A percentile compares a stretch with the other conserved stretches of the same genome.
Conservation (phyloP, 805 yeast genomes). For the Phaffomyces opuntiae region DNA sequence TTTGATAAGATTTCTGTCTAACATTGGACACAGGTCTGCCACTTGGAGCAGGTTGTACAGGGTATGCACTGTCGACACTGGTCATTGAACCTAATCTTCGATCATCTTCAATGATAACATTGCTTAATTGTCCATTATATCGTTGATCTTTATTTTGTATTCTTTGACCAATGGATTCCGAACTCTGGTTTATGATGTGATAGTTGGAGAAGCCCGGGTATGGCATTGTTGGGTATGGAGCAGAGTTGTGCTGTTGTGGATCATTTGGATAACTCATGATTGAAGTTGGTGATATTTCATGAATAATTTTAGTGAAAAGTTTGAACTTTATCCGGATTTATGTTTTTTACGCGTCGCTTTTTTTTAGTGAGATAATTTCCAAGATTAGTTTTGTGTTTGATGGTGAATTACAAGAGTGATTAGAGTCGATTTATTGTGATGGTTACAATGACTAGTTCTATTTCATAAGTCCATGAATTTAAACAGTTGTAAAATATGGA, state of each 20-base stretch:
- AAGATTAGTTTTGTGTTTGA: too few relatives aligned
- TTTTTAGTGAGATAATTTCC: too few relatives aligned
- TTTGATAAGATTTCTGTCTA: slow-evolving; percentile 1
- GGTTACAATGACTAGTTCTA: too few relatives aligned
- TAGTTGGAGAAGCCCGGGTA: slow-evolving; percentile 11
- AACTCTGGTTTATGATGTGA: slow-evolving; percentile 9
- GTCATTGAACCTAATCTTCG: slow-evolving; percentile 1
- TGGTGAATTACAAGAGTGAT: too few relatives aligned
- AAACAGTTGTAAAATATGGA: too few relatives aligned
- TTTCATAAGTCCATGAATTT: too few relatives aligned
- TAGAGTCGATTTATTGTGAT: too few relatives aligned
- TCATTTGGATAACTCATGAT: background rate
- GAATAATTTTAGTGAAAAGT: too few relatives aligned
- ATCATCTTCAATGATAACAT: background rate
- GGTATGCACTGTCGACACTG: slow-evolving; percentile 4
- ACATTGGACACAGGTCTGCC: background rate
- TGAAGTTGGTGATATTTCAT: too few relatives aligned
- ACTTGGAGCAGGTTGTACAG: slow-evolving; percentile 4
- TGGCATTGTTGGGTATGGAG: slow-evolving; percentile 15
- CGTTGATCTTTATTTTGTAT: slow-evolving; percentile 10
- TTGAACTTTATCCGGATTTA: too few relatives aligned
- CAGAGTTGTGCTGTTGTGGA: background rate
- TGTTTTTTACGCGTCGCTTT: too few relatives aligned
- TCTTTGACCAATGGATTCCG: slow-evolving; percentile 12
- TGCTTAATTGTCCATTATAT: slow-evolving; percentile 1